These are phyloP conservation scores for bread wheat (Triticum aestivum) DNA, from an alignment of 176 grass and related monocot species.

Conservation along the genomic window IWGSC_CS_RefSeq_v2.1 NC_057794.1:543382861-543383360, in stretches of 20 bases:
- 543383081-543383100: too few relatives aligned
- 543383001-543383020: not conserved
- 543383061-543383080: not conserved
- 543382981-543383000: not conserved
- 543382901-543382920: not conserved
- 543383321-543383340: too few relatives aligned
- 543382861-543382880: not conserved
- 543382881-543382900: not conserved
- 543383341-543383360: not conserved
- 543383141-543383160: not conserved
- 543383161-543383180: not conserved
- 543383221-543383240: too few relatives aligned
- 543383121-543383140: not conserved
- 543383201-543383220: not conserved
- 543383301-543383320: too few relatives aligned
- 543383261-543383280: not conserved
- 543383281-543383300: not conserved
- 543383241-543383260: not conserved
- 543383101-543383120: too few relatives aligned
- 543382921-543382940: slow-evolving; percentile 40
- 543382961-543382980: slow-evolving; percentile 18
- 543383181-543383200: not conserved
- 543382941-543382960: slow-evolving; percentile 15
- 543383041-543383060: slow-evolving; percentile 9
- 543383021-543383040: slow-evolving; percentile 27